Base-by-base conservation (phyloP, 1,284 basidiomycete genomes). In the Malassezia sympodialis region DNA sequence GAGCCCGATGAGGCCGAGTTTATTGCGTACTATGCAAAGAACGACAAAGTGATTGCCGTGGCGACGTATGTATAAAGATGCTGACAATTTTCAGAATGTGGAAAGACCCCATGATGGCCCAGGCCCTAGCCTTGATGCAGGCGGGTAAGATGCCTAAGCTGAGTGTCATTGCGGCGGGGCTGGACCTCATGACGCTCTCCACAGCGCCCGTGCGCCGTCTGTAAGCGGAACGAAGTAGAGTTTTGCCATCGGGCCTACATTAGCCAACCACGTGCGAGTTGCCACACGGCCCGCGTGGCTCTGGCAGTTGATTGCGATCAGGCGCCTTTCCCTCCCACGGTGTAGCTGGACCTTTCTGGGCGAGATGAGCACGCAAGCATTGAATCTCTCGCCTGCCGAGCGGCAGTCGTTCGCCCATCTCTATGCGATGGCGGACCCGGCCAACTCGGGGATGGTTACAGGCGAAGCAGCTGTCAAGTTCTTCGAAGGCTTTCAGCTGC, bases 121-220 rank as follows among this genome's bases (percentile, higher is more conserved):
- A 88, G 76, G 82, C 83, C 3, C 83, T 86, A 15, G 88, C 93
- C 76, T 79, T 96, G 47, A 76, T 94, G 65, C 79, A 86, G 44
- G 76, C 88, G 42, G 83, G 82, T 14, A 78, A 85, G 60, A 91
- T 94, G 87, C 89, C 88, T 4, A 80, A 82, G 14, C 79, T 85
- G 3, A 79, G 82, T 14, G 87, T 90, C 69, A 77, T 96, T 67
- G 83, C 79, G 75, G 66, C 61, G 19, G 80, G 80, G 54, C 79
- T 79, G 70, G 53, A 64, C 32, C 23, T 51, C 5, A 46, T 56
- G 49, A 37, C 35, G 17, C 30, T 56, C 14, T 39, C 46, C 14
- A 41, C 46, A 19, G n/a, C 32, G 17, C 46, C 46, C 23, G 39
- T 23, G 46, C 28, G 45, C 27, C 44, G 47, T 21, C 35, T 53